Evolutionary conservation across 1,139 yeast genomes (phyloP), one percentile per base, ranked within the genome.

Genomic region (Yamadazyma trypodendri): DNA sequence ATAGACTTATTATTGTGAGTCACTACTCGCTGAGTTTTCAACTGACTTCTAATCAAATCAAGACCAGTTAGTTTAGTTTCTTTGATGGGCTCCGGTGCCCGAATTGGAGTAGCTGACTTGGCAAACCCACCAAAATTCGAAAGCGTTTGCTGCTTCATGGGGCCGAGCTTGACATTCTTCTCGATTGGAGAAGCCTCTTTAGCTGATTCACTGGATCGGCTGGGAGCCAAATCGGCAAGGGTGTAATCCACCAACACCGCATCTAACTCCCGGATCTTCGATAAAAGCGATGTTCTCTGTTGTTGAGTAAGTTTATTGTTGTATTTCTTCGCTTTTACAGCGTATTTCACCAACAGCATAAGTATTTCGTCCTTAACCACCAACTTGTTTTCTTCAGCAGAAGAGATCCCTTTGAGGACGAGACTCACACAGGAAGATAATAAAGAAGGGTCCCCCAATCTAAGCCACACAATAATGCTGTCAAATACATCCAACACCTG

Each of bases 401-500:
- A 59, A 46, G 80, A 84, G 37, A 87, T 68, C 0, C 88, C 81
- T 36, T 76, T 74, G 39, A 81, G 73, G 9, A 86, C 86, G 42
- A 87, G 67, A 23, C 72, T 73, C 10, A 87, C 90, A 65, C 96
- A 87, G 1, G 89, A 76, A 27, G 77, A 79, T 32, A 89, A 67
- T 32, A 90, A 66, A 2, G 88, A 82, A 9, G 77, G 68, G 60
- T 90, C 97, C 40, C 90, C 88, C 36, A 90, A 65, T 43, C 95
- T 72, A 28, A 90, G 66, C 94, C 97, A 86, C 25, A 79, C 81
- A 33, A 86, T 69, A 65, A 85, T 79, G 43, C 79, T 68, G 18
- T 72, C 68, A 47, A 84, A 79, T 0, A 88, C 76, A 18, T 61
- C 54, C 63, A 76, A 60, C 69, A 70, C 13, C 58, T 64, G 25